phyloP scores from a whole-genome alignment of 2,329 filamentous ascomycete species.

The Setomelanomma holmii region DNA sequence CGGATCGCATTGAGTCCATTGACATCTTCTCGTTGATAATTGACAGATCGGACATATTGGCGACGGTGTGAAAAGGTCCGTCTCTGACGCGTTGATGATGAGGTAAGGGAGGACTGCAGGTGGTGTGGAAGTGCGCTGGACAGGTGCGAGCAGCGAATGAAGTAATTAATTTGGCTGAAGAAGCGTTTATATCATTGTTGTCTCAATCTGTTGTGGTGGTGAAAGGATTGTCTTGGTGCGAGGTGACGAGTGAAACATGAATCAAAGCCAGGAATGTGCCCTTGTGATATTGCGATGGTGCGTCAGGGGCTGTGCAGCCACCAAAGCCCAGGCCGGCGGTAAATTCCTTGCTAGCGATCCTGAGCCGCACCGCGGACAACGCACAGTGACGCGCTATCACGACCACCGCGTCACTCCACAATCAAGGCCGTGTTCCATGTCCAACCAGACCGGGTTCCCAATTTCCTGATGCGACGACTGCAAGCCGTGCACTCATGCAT shows the following conservation, averaged over 20 bases:
- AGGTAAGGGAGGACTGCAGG: neutral
- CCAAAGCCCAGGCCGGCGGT: slow-evolving; percentile 12
- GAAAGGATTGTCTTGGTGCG: neutral
- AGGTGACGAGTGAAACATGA: slow-evolving; percentile 1
- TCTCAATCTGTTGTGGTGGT: neutral
- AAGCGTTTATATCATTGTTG: neutral
- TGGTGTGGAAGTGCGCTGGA: neutral
- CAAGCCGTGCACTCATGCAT: too few relatives aligned
- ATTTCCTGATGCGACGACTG: neutral
- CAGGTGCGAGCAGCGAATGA: neutral
- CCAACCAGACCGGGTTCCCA: neutral
- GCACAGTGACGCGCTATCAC: slow-evolving; percentile 17
- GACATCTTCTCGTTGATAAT: slow-evolving; percentile 21
- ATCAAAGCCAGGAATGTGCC: slow-evolving; percentile 14
- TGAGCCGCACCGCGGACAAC: slow-evolving; percentile 1
- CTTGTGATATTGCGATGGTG: slow-evolving; percentile 15
- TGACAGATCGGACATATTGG: slow-evolving; percentile 16
- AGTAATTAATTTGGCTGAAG: neutral
- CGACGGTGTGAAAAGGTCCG: slow-evolving; percentile 1
- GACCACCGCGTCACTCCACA: neutral
- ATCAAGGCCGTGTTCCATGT: neutral
- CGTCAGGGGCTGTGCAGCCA: slow-evolving; percentile 20
- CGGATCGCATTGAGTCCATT: slow-evolving; percentile 4
- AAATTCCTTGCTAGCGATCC: slow-evolving; percentile 10
- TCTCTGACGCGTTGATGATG: slow-evolving; percentile 8